These are phyloP conservation scores for Globisporangium parvum DNA, from an alignment of 352 stramenopile genomes.

Conservation along the genomic window DNA sequence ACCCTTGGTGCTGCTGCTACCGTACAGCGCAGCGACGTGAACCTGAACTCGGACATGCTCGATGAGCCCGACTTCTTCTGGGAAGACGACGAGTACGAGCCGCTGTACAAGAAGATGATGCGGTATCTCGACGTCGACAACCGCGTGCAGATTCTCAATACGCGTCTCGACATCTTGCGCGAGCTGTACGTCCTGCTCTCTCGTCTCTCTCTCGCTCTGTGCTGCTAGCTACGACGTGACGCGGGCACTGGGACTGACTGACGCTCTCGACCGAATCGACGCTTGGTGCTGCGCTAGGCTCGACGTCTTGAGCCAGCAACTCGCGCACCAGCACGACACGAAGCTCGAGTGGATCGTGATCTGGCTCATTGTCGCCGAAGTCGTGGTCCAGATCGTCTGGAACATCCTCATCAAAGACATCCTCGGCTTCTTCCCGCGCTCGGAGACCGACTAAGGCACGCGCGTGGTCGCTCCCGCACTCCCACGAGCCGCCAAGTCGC, in stretches of 20 bases:
- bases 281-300: constrained; percentile 35
- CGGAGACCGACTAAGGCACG: constrained; percentile 30
- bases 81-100: constrained; percentile 91
- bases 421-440: constrained; percentile 77
- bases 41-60: constrained; percentile 93
- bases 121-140: constrained; percentile 92
- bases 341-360: constrained; percentile 94
- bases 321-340: constrained; percentile 85
- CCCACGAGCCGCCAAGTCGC: too few species aligned
- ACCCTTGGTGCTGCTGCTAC: not conserved
- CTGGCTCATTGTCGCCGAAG: constrained; percentile 89
- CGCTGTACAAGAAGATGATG: constrained; percentile 88
- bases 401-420: constrained; percentile 89
- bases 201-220: too few species aligned
- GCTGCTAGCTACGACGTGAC: not conserved
- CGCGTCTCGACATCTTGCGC: constrained; percentile 88
- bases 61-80: constrained; percentile 94
- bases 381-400: constrained; percentile 85
- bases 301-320: constrained; percentile 89
- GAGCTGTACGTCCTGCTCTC: constrained; percentile 70
- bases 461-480: too few species aligned
- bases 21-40: constrained; percentile 85
- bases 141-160: constrained; percentile 92
- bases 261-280: not conserved
- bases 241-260: not conserved